A percentile compares a stretch with the other conserved stretches of the same genome.
Evolutionary conservation across 2,329 filamentous ascomycete species (phyloP).

Genomic region (Hypomyces rosellus): DNA sequence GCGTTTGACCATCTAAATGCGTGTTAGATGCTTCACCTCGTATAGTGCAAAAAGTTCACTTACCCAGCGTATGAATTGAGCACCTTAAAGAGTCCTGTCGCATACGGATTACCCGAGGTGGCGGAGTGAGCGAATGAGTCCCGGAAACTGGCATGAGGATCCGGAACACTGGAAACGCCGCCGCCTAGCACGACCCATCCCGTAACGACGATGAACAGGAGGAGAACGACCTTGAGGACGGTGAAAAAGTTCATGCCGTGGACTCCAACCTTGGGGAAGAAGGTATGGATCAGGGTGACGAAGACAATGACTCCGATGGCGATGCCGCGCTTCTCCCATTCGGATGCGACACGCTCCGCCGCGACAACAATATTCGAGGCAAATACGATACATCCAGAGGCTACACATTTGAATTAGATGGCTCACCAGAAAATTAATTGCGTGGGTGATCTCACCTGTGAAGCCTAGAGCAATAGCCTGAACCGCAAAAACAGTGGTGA

Average conservation of each 20-base stretch:
- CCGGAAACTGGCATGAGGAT: constrained; percentile 15
- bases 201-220: constrained; percentile 14
- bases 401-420: neutral
- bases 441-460: constrained; percentile 6
- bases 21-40: neutral
- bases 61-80: constrained; percentile 14
- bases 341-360: constrained; percentile 9
- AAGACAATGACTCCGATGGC: constrained; percentile 12
- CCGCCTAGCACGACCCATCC: constrained; percentile 15
- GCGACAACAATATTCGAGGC: constrained; percentile 14
- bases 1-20: constrained; percentile 12
- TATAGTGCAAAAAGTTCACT: neutral
- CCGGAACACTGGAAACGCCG: constrained; percentile 9
- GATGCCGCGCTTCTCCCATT: constrained; percentile 15
- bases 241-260: constrained; percentile 16
- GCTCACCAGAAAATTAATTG: neutral
- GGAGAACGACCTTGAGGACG: constrained; percentile 12
- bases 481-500: constrained; percentile 14
- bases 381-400: constrained; percentile 15
- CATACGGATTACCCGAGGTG: constrained; percentile 12
- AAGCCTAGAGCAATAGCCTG: constrained; percentile 15
- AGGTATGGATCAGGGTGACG: constrained; percentile 10
- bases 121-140: constrained; percentile 13
- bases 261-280: constrained; percentile 14
- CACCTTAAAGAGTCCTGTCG: constrained; percentile 15